Conservation (phyloP, 805 yeast genomes). For the Metschnikowia matae region DNA sequence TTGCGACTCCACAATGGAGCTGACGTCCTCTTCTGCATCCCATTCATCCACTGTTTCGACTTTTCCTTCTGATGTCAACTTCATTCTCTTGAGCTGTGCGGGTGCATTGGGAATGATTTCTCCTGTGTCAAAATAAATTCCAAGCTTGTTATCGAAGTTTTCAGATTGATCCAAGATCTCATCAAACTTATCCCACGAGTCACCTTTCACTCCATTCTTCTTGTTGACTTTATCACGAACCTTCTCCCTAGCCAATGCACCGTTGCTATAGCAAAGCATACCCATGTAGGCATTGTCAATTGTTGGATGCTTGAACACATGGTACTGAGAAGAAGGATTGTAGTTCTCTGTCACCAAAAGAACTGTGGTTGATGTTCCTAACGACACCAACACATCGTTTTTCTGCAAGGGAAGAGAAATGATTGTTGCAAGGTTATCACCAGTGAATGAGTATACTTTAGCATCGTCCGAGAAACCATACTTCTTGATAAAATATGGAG, state of each 20-base stretch:
- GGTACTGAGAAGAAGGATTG: constrained; percentile 76
- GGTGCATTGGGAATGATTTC: constrained; percentile 84
- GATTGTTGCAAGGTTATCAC: constrained; percentile 88
- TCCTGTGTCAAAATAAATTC: constrained; percentile 83
- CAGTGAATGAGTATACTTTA: constrained; percentile 72
- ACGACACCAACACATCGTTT: constrained; percentile 73
- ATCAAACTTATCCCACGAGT: constrained; percentile 62
- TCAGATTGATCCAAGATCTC: constrained; percentile 41
- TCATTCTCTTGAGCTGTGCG: constrained; percentile 56
- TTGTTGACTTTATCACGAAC: constrained; percentile 61
- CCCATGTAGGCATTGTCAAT: constrained; percentile 78
- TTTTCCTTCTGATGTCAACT: constrained; percentile 28
- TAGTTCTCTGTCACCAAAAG: constrained; percentile 74
- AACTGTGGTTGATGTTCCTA: constrained; percentile 92
- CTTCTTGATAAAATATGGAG: constrained; percentile 56
- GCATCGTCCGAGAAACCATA: constrained; percentile 63
- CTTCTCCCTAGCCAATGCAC: constrained; percentile 79
- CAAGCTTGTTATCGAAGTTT: constrained; percentile 48
- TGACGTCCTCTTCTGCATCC: constrained; percentile 60
- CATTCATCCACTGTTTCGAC: constrained; percentile 30
- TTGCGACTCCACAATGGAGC: constrained; percentile 80
- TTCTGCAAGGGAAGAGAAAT: constrained; percentile 73
- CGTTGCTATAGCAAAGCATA: constrained; percentile 92
- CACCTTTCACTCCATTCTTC: constrained; percentile 29
- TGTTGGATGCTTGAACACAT: constrained; percentile 83